Conservation (phyloP, 164 flowering plant species). For the Amborella trichopoda region DNA sequence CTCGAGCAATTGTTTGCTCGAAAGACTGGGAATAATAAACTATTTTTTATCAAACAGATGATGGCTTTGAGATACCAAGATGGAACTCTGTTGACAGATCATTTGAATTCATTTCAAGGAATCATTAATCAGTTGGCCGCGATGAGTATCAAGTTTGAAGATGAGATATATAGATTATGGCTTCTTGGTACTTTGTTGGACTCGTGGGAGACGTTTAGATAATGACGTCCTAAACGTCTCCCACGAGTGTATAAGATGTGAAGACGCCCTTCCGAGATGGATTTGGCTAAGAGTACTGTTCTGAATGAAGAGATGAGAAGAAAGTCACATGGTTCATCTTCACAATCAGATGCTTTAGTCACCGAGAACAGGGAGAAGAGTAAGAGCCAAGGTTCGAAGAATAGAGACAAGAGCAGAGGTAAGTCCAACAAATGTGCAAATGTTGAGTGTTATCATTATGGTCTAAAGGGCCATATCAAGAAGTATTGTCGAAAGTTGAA, state of each 20-base stretch:
- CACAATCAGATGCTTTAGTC: not conserved
- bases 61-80: not conserved
- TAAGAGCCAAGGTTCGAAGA: not conserved
- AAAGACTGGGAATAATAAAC: not conserved
- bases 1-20: not conserved
- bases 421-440: not conserved
- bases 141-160: not conserved
- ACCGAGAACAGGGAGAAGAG: not conserved
- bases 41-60: not conserved
- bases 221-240: not conserved
- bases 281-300: not conserved
- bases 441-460: not conserved
- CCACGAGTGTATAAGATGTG: no score
- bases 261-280: not conserved
- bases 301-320: not conserved
- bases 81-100: not conserved
- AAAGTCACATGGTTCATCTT: not conserved
- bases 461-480: not conserved
- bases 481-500: not conserved
- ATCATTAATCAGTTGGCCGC: not conserved
- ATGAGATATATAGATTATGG: not conserved
- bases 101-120: not conserved
- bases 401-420: not conserved
- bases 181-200: not conserved
- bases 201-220: not conserved